These are phyloP conservation scores for Beverwykella pulmonaria DNA, from an alignment of 495 filamentous ascomycete genomes.

Conservation along the genomic window DNA sequence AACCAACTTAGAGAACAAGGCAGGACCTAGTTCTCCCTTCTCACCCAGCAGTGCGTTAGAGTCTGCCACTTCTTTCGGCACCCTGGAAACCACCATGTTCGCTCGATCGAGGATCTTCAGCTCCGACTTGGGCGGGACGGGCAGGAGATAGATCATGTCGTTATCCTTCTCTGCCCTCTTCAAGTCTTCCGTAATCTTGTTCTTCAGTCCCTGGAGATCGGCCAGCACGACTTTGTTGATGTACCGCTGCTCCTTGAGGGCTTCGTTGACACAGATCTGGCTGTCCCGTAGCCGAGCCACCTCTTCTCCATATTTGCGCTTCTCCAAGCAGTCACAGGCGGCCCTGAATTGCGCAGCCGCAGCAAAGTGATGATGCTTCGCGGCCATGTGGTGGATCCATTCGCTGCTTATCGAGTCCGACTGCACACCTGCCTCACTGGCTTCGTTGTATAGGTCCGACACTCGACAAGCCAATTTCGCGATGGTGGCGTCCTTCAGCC, in stretches of 20 bases:
- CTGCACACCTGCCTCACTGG: slow-evolving; percentile 82
- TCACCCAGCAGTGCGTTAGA: slow-evolving; percentile 79
- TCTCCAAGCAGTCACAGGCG: slow-evolving; percentile 88
- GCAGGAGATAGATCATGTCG: slow-evolving; percentile 85
- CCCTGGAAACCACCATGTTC: slow-evolving; percentile 79
- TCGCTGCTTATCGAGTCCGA: slow-evolving; percentile 87
- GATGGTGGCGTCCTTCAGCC: slow-evolving; percentile 86
- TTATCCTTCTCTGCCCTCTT: slow-evolving; percentile 96
- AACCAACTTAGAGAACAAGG: slow-evolving; percentile 87
- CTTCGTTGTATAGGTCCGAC: slow-evolving; percentile 84
- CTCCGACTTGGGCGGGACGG: slow-evolving; percentile 86
- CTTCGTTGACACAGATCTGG: slow-evolving; percentile 80
- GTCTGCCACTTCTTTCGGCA: slow-evolving; percentile 81
- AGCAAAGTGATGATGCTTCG: slow-evolving; percentile 97
- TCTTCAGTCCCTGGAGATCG: slow-evolving; percentile 83
- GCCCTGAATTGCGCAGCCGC: slow-evolving; percentile 95
- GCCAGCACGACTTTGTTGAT: slow-evolving; percentile 80
- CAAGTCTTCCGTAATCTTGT: slow-evolving; percentile 78
- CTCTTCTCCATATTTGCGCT: slow-evolving; percentile 93
- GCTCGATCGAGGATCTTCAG: slow-evolving; percentile 83
- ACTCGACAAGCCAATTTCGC: slow-evolving; percentile 90
- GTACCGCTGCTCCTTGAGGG: slow-evolving; percentile 81
- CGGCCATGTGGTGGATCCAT: slow-evolving; percentile 98
- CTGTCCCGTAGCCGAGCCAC: slow-evolving; percentile 84
- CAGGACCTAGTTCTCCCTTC: slow-evolving; percentile 75